Evolutionary conservation across 148 eudicot genomes (phyloP).

Genomic region (Heliosperma pusillum): DNA sequence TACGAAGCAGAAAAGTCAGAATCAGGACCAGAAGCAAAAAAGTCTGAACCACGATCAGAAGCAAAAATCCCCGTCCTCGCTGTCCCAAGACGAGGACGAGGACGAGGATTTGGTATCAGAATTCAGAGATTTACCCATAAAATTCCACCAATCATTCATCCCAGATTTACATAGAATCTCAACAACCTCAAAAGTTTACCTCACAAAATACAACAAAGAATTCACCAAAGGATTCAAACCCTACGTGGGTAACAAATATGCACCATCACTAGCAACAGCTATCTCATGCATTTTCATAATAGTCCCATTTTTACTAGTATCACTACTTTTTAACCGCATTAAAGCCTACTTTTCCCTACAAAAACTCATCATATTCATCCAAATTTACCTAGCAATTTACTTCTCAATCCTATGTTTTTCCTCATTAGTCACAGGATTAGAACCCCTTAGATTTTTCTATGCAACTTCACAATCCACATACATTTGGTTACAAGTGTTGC

Average conservation of each 20-base stretch:
- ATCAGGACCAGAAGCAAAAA: constrained; percentile 3
- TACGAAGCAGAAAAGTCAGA: constrained; percentile 12
- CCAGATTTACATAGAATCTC: constrained; percentile 80
- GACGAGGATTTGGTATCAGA: constrained; percentile 63
- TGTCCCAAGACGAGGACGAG: constrained; percentile 31
- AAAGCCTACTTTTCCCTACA: constrained; percentile 77
- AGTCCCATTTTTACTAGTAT: constrained; percentile 63
- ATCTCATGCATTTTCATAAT: constrained; percentile 59
- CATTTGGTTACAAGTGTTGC: constrained; percentile 67
- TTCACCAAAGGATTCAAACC: constrained; percentile 71
- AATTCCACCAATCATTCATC: constrained; percentile 68
- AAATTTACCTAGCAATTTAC: constrained; percentile 71
- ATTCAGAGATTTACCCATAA: constrained; percentile 63
- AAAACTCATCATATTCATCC: constrained; percentile 69
- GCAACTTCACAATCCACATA: constrained; percentile 73
- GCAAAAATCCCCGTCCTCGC: constrained; percentile 17
- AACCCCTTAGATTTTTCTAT: constrained; percentile 77
- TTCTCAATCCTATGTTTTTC: constrained; percentile 70
- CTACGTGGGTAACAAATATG: constrained; percentile 62
- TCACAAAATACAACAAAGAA: constrained; percentile 54
- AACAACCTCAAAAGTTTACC: constrained; percentile 55
- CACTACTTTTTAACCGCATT: constrained; percentile 60
- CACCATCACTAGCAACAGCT: constrained; percentile 49
- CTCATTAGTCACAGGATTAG: constrained; percentile 64
- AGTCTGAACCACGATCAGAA: constrained; percentile 12